Evolutionary conservation across 805 yeast genomes (phyloP).

Genomic region (Aciculoconidium aculeatum): DNA sequence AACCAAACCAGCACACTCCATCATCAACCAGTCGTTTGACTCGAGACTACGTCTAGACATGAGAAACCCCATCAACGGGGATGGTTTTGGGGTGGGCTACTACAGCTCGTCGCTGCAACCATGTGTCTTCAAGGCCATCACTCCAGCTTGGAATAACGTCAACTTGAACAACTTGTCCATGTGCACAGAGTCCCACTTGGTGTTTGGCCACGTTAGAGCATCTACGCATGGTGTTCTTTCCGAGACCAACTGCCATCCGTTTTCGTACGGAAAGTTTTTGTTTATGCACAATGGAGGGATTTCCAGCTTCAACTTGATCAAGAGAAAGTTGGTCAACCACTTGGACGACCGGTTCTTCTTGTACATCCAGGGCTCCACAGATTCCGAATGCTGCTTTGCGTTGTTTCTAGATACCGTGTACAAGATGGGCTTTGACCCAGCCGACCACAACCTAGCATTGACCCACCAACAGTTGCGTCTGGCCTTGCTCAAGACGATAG

Average conservation of each 20-base stretch:
- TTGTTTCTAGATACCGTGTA: constrained; percentile 71
- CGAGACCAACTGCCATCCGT: constrained; percentile 97
- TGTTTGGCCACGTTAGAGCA: constrained; percentile 95
- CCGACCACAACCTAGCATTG: constrained; percentile 23
- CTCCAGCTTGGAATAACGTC: constrained; percentile 97
- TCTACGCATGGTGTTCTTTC: constrained; percentile 91
- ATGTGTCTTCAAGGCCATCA: constrained; percentile 89
- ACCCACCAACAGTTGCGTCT: constrained; percentile 54
- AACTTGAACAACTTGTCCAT: constrained; percentile 81
- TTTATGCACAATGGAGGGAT: constrained; percentile 98
- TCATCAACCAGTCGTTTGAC: constrained; percentile 93
- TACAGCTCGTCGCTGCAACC: constrained; percentile 64
- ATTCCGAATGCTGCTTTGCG: constrained; percentile 93
- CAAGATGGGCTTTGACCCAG: constrained; percentile 72
- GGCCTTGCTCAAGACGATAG: constrained; percentile 72
- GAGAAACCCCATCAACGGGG: constrained; percentile 93
- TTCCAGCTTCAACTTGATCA: constrained; percentile 64
- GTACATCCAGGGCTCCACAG: constrained; percentile 87
- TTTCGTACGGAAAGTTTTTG: constrained; percentile 78
- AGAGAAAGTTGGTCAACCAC: constrained; percentile 64
- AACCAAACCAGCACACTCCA: constrained; percentile 95
- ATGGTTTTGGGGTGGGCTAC: constrained; percentile 97
- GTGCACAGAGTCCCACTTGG: constrained; percentile 76
- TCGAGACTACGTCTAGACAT: constrained; percentile 81
- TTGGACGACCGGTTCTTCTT: constrained; percentile 76